Evolutionary conservation across 2,329 filamentous ascomycete species (phyloP), one percentile per base, ranked within the genome.

Genomic region (Fusarium nodosum): DNA sequence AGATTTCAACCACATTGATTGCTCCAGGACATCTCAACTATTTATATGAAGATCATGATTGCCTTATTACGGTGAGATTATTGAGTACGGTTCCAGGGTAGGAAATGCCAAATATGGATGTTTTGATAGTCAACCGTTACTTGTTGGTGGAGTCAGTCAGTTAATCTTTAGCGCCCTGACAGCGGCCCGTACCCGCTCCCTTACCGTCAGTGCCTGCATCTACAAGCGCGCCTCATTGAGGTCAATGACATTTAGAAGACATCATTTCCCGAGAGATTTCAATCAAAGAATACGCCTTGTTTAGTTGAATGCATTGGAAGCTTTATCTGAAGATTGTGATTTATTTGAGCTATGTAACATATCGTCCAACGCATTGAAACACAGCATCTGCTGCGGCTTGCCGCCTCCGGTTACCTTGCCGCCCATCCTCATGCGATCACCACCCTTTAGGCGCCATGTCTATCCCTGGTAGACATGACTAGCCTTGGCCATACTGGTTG

Each of bases 181-280:
- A 57, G 45, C 68, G 68, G 68, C 56, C 64, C 68, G 68, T 42
- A 68, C 64, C 67, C 56, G 45, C 31, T 7, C 30, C 46, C 50
- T 44, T 31, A 18, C 41, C 50, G 56, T 18, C 48, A 12, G 13
- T 34, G 36, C 42, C 45, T 65, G 30, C 18, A 36, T 52, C 16
- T 10, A 31, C 7, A 50, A 64, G 33, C 55, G 63, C 39, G 61
- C 18, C 18, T 61, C n/a, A 10, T 33, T 3, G 7, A 28, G 15
- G 20, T 15, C 12, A 28, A 33, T 13, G 31, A 26, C 16, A 24
- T 18, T 2, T 31, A 22, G 20, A 15, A 12, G 28, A 16, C 13
- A 26, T 22, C 33, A 15, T 10, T 1, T 41, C 2, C 10, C 6
- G 6, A 16, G 18, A 28, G 5, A 2, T 5, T 12, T 36, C 24